These are phyloP conservation scores for Russula foetens DNA, from an alignment of 768 basidiomycete species.

Conservation along the genomic window DNA sequence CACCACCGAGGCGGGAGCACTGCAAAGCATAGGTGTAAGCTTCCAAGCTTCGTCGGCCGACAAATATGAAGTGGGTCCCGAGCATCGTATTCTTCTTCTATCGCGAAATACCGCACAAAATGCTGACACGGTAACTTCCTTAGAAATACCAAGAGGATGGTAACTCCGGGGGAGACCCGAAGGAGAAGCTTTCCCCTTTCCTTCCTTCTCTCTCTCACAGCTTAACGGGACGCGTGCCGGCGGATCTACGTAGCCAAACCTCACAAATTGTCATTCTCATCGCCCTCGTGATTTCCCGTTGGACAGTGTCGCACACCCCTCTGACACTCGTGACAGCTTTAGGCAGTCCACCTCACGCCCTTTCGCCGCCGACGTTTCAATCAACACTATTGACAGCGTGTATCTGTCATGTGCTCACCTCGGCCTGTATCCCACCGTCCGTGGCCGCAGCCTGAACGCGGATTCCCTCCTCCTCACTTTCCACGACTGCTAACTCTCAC, in stretches of 20 bases:
- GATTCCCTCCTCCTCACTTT: not conserved
- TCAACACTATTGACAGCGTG: conserved; percentile 13
- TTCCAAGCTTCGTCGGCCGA: conserved; percentile 14
- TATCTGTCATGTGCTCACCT: conserved; percentile 10
- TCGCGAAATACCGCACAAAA: conserved; percentile 9
- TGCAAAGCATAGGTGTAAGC: not conserved
- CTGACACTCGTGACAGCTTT: conserved; percentile 17
- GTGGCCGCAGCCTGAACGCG: not conserved
- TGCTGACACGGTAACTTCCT: conserved; percentile 11
- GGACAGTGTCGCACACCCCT: conserved; percentile 5
- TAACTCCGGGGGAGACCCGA: conserved; percentile 14
- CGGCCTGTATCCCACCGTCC: not conserved
- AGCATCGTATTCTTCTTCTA: conserved; percentile 13
- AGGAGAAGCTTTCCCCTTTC: not conserved
- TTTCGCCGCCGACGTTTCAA: conserved; percentile 17
- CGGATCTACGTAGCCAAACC: conserved; percentile 17
- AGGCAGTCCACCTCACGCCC: conserved; percentile 12
- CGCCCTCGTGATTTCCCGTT: conserved; percentile 14
- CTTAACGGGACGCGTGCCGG: conserved; percentile 10
- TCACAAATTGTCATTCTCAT: conserved; percentile 6
- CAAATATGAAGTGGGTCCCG: conserved; percentile 7
- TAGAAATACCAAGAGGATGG: conserved; percentile 11
- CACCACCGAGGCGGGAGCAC: conserved; percentile 15
- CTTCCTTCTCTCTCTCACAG: conserved; percentile 1
- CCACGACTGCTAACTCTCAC: not conserved